Percentiles rank a stretch among this genome's conserved stretches.
phyloP scores from a whole-genome alignment of 345 rosid species.

The Citrus sp. region DNA sequence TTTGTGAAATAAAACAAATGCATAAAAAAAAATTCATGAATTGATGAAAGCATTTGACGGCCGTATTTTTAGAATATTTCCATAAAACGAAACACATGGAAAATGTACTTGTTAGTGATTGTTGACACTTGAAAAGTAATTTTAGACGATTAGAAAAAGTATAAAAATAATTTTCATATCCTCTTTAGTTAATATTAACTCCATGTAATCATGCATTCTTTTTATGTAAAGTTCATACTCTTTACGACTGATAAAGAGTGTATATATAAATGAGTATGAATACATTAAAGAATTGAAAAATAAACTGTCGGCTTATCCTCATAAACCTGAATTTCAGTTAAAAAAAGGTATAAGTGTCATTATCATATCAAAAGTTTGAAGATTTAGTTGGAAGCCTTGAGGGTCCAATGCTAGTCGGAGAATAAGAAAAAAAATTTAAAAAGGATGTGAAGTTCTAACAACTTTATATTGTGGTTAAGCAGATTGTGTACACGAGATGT shows the following conservation, averaged over 20 bases:
- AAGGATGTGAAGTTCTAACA: background rate
- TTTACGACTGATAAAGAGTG: too few relatives aligned
- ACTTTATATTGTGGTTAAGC: background rate
- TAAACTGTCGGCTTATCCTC: slow-evolving; percentile 6
- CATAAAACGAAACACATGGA: too few relatives aligned
- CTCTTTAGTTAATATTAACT: too few relatives aligned
- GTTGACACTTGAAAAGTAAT: too few relatives aligned
- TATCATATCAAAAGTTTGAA: background rate
- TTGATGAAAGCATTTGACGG: too few relatives aligned
- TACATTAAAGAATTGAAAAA: background rate
- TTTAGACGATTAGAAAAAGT: too few relatives aligned
- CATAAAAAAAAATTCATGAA: too few relatives aligned
- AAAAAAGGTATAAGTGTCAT: background rate
- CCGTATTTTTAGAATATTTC: too few relatives aligned
- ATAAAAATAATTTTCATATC: too few relatives aligned
- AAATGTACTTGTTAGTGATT: too few relatives aligned
- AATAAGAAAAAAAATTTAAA: background rate
- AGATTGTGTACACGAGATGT: background rate
- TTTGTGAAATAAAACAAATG: too few relatives aligned
- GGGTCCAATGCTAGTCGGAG: background rate
- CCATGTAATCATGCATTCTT: background rate
- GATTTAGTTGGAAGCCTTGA: background rate
- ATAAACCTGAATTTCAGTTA: background rate
- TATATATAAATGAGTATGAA: background rate
- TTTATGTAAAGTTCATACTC: background rate